Base-by-base conservation (phyloP, 225 moss, liverwort and hornwort genomes). In the Ulota crispa region DNA sequence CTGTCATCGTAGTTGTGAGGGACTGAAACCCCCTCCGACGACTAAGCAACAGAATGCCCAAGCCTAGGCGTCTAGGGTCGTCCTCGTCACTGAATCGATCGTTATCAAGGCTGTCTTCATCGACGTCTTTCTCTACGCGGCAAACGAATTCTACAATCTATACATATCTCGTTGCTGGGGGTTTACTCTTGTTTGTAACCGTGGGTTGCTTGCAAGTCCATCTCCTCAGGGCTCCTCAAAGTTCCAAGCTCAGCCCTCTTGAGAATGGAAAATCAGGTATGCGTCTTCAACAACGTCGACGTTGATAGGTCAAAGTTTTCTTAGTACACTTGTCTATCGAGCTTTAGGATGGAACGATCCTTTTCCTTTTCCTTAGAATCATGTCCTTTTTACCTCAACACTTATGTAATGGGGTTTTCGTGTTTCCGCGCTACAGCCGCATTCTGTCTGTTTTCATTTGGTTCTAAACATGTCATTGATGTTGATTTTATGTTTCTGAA, bases 131-230 rank as follows among this genome's bases (percentile, higher is more conserved):
- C 47, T 85, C 91, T 14, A 60, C 91, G 45, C 85, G 87, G 80
- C 87, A 87, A 28, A 78, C 86, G 5, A 81, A 89, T 76, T 67
- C 87, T 70, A 93, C 73, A 86, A 80, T 92, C 24, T 89, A 92
- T 31, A 64, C 70, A 24, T 95, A 82, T 65, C 82, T 95, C 63
- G 77, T 95, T n/a, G 85, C 83, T 27, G 87, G 92, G 73, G 86
- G 81, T 70, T 73, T 91, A 23, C 85, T 98, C 68, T 87, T 98
- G 69, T 75, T 98, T 54, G 85, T 84, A 23, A 87, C 88, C 42
- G 86, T 98, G 64, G 78, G 86, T 66, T 83, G 89, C 71, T 80
- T 98, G 73, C 93, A 95, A 89, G 59, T 90, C 27, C 91, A 76
- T 76, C 75, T 88, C 54, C 83, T 68, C 54, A 82, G 82, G 80